A percentile compares a stretch with the other conserved stretches of the same genome.
These are phyloP conservation scores for Rosa lucieae DNA, from an alignment of 306 rosid genomes.

Conservation along the genomic window DNA sequence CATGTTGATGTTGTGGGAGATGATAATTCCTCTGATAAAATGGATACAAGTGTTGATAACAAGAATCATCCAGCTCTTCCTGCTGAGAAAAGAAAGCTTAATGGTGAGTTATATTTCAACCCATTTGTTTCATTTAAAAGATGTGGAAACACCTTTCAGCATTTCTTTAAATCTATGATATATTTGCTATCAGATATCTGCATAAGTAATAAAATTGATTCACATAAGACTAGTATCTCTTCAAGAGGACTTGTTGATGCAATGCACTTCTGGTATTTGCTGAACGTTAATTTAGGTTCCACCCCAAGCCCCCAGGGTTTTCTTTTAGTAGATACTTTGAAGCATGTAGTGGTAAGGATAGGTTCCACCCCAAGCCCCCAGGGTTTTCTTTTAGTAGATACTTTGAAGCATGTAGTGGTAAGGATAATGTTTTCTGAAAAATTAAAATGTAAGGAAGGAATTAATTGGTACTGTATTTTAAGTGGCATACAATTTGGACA, in stretches of 20 bases:
- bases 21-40: conserved; percentile 50
- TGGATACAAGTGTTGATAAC: conserved; percentile 45
- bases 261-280: neutral
- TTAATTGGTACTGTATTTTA: neutral
- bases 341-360: no score
- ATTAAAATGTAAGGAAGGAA: neutral
- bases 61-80: conserved; percentile 41
- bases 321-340: no score
- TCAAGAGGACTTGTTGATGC: neutral
- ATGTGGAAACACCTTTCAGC: neutral
- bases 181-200: neutral
- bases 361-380: no score
- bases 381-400: no score
- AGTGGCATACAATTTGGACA: neutral
- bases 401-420: neutral
- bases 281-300: neutral
- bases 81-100: conserved; percentile 79
- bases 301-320: no score
- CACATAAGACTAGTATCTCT: neutral
- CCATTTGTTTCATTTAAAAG: neutral
- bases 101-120: conserved; percentile 49
- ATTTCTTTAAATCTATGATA: neutral
- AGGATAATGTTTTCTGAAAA: neutral
- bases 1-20: conserved; percentile 44
- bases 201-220: neutral